Evolutionary conservation across 768 basidiomycete genomes (phyloP).

Genomic region (Russula lepida): DNA sequence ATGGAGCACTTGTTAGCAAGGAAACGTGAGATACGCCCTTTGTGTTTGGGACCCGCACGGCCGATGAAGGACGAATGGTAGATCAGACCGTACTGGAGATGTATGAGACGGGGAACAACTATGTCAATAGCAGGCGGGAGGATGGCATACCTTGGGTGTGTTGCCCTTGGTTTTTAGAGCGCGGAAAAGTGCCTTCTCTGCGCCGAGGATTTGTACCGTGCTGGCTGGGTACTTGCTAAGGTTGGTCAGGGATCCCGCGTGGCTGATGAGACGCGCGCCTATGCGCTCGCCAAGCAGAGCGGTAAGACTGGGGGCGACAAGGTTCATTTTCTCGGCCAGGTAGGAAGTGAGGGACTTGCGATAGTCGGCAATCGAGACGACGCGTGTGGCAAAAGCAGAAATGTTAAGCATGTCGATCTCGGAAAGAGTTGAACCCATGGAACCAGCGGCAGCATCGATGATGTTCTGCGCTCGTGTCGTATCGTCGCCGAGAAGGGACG

Average conservation of each 20-base stretch:
- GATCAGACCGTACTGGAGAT: conserved; percentile 80
- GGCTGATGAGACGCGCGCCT: conserved; percentile 86
- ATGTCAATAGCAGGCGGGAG: not conserved
- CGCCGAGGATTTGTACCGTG: conserved; percentile 96
- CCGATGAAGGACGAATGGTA: conserved; percentile 98
- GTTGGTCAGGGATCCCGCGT: conserved; percentile 94
- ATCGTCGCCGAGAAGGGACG: conserved; percentile 77
- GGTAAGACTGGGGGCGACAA: conserved; percentile 88
- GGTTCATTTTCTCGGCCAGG: conserved; percentile 94
- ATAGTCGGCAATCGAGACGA: conserved; percentile 89
- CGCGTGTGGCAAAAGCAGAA: conserved; percentile 79
- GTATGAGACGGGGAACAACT: not conserved
- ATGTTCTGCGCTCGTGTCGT: conserved; percentile 83
- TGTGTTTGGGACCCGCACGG: conserved; percentile 87
- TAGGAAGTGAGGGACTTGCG: conserved; percentile 84
- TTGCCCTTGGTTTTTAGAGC: conserved; percentile 98
- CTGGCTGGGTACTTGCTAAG: conserved; percentile 97
- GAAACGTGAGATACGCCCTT: conserved; percentile 98
- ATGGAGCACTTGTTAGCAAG: conserved; percentile 98
- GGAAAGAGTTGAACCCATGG: conserved; percentile 87
- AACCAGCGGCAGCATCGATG: conserved; percentile 87
- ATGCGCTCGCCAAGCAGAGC: conserved; percentile 88
- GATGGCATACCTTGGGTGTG: conserved; percentile 71
- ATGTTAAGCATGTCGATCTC: conserved; percentile 97
- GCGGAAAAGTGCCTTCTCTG: conserved; percentile 95